Evolutionary conservation across 352 stramenopile species (phyloP).

Genomic region (Phytophthora hybrid): DNA sequence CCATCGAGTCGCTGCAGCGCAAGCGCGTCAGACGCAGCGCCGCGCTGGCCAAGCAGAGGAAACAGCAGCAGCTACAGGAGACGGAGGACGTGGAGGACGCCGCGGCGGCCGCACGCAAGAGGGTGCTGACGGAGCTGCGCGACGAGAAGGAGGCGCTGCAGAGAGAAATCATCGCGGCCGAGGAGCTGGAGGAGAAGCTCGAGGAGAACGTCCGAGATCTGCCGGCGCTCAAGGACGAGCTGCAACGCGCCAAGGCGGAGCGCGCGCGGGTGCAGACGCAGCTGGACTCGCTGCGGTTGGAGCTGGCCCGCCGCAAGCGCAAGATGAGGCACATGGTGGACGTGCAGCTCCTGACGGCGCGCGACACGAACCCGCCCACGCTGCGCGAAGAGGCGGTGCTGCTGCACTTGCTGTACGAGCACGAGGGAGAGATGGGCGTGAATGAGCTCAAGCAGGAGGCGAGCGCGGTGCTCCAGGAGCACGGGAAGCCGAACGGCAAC

Average conservation of each 20-base stretch:
- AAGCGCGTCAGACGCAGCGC: slow-evolving; percentile 40
- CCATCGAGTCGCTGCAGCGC: slow-evolving; percentile 57
- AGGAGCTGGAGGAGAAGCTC: slow-evolving; percentile 49
- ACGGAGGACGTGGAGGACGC: slow-evolving; percentile 18
- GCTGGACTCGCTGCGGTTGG: slow-evolving; percentile 51
- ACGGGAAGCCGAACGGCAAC: slow-evolving; percentile 55
- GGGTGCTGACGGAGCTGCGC: slow-evolving; percentile 49
- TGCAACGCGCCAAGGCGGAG: slow-evolving; percentile 39
- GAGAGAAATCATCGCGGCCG: slow-evolving; percentile 52
- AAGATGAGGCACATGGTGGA: slow-evolving; percentile 81
- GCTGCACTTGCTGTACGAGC: slow-evolving; percentile 66
- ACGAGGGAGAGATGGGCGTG: slow-evolving; percentile 72
- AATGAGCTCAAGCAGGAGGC: slow-evolving; percentile 69
- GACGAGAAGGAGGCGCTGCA: slow-evolving; percentile 48
- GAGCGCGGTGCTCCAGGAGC: slow-evolving; percentile 47
- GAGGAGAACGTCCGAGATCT: slow-evolving; percentile 51
- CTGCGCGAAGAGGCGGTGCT: slow-evolving; percentile 67
- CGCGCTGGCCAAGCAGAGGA: slow-evolving; percentile 7
- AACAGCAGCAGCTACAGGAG: too few relatives aligned
- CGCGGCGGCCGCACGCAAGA: slow-evolving; percentile 25
- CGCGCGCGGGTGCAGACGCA: slow-evolving; percentile 33
- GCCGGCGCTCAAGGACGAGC: slow-evolving; percentile 44
- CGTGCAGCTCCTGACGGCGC: slow-evolving; percentile 58
- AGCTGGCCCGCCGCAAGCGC: slow-evolving; percentile 54
- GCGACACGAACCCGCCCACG: slow-evolving; percentile 53